These are phyloP conservation scores for Rosa lucieae DNA, from an alignment of 306 rosid genomes.

Conservation along the genomic window DNA sequence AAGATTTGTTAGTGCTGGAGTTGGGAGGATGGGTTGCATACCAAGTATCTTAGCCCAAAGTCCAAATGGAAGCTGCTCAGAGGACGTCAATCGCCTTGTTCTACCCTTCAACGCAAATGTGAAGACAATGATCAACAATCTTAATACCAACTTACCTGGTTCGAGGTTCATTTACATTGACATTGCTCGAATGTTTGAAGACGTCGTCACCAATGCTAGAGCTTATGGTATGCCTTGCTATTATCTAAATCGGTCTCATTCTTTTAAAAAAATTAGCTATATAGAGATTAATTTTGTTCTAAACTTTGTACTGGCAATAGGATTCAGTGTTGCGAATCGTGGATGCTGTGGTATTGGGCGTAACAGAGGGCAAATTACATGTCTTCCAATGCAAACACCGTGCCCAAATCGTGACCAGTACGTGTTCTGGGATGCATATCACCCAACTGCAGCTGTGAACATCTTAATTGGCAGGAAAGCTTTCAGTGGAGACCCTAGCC, in stretches of 20 bases:
- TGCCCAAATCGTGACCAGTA: slow-evolving; percentile 64
- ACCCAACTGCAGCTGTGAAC: slow-evolving; percentile 85
- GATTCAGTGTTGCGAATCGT: slow-evolving; percentile 48
- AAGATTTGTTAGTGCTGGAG: slow-evolving; percentile 68
- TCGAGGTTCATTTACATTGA: slow-evolving; percentile 61
- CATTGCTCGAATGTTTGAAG: slow-evolving; percentile 53
- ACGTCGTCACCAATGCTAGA: slow-evolving; percentile 53
- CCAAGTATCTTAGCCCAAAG: slow-evolving; percentile 86
- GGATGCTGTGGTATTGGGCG: slow-evolving; percentile 96
- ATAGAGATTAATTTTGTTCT: background rate
- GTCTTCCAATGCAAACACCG: slow-evolving; percentile 82
- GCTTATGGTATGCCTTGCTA: slow-evolving; percentile 47
- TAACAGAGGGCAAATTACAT: slow-evolving; percentile 86
- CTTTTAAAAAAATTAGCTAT: background rate
- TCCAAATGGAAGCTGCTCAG: slow-evolving; percentile 57
- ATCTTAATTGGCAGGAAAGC: slow-evolving; percentile 63
- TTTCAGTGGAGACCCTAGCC: slow-evolving; percentile 50
- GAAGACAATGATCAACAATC: slow-evolving; percentile 56
- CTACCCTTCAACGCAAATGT: slow-evolving; percentile 72
- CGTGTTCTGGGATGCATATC: slow-evolving; percentile 94
- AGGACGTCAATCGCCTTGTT: slow-evolving; percentile 74
- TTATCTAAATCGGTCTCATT: background rate
- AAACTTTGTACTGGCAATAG: slow-evolving; percentile 23
- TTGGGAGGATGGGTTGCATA: slow-evolving; percentile 84
- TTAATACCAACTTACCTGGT: slow-evolving; percentile 64